These are phyloP conservation scores for Leccinum broughii DNA, from an alignment of 768 basidiomycete species.

Conservation along the genomic window DNA sequence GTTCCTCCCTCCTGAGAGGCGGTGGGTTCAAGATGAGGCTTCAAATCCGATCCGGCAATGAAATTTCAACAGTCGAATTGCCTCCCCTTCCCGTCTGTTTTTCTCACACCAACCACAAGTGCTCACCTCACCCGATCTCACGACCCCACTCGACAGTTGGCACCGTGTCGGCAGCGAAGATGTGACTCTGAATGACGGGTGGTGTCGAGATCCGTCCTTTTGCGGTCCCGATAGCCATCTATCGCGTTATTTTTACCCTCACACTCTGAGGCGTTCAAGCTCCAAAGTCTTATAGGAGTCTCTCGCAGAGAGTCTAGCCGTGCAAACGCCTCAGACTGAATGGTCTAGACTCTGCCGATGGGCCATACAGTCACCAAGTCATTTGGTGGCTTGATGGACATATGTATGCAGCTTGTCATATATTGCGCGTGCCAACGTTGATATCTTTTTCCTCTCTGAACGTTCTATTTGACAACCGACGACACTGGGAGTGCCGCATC, in stretches of 20 bases:
- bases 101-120: not conserved
- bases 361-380: conserved; percentile 10
- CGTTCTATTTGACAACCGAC: not conserved
- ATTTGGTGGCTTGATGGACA: conserved; percentile 32
- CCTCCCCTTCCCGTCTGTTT: not conserved
- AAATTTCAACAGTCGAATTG: not conserved
- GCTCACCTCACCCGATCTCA: not conserved
- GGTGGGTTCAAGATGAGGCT: conserved; percentile 5
- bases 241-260: not conserved
- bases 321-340: not conserved
- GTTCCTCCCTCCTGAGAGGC: conserved; percentile 3
- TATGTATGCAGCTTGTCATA: conserved; percentile 9
- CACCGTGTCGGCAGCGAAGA: not conserved
- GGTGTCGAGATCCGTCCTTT: not conserved
- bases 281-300: not conserved
- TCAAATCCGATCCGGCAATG: not conserved
- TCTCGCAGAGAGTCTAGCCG: not conserved
- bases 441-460: not conserved
- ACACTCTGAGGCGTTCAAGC: not conserved
- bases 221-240: not conserved
- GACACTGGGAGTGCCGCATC: conserved; percentile 2
- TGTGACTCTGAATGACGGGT: not conserved
- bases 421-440: conserved; percentile 1
- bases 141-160: not conserved
- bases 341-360: conserved; percentile 15